Conservation (phyloP, 192 early-diverging fungal species). For the Backusella morwellensis region DNA sequence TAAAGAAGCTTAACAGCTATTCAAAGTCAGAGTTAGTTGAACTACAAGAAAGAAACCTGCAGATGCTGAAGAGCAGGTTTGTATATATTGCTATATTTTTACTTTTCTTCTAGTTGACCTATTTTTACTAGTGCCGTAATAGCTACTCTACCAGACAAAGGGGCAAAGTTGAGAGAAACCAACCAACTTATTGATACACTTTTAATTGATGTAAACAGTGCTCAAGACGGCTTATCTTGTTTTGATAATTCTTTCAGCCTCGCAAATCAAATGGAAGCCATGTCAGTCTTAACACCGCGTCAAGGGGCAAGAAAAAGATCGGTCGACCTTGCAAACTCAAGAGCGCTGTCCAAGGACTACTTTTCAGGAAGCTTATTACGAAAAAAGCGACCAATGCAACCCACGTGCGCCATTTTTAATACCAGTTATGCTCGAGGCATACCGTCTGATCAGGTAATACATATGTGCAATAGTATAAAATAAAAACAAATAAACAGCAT, state of each 20-base stretch:
- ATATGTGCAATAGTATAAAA: neutral
- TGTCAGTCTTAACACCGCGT: conserved; percentile 10
- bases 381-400: conserved; percentile 7
- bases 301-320: conserved; percentile 24
- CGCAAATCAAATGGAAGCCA: neutral
- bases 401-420: conserved; percentile 2
- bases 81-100: neutral
- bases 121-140: conserved; percentile 8
- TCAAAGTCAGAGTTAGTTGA: conserved; percentile 6
- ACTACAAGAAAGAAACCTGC: conserved; percentile 7
- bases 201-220: neutral
- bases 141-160: conserved; percentile 25
- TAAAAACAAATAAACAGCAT: neutral
- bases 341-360: conserved; percentile 13
- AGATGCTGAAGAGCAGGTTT: conserved; percentile 12
- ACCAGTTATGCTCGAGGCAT: neutral
- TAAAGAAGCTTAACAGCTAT: conserved; percentile 4
- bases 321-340: conserved; percentile 19
- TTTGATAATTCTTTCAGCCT: neutral
- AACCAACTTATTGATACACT: conserved; percentile 19
- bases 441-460: neutral
- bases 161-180: conserved; percentile 18
- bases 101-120: neutral
- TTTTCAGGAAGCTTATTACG: conserved; percentile 17
- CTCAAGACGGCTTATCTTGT: neutral